These are phyloP conservation scores for Uronychia setigera DNA, from an alignment of 73 alveolate species.

Conservation along the genomic window DNA sequence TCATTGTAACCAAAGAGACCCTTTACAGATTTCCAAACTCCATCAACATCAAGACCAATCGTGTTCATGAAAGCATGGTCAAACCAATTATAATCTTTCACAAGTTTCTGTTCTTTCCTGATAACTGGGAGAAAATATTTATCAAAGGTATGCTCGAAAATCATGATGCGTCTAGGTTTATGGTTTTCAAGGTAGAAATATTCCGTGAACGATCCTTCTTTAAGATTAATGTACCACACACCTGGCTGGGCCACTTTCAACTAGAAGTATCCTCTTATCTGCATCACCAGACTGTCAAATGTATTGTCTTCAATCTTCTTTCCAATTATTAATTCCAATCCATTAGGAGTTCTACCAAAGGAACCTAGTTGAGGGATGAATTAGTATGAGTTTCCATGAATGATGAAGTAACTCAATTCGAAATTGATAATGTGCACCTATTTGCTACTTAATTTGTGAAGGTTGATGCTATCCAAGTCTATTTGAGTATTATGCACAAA, in stretches of 20 bases:
- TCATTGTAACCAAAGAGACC: no score
- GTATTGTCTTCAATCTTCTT: background rate
- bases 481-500: background rate
- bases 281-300: background rate
- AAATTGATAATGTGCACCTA: background rate
- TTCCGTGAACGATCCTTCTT: no score
- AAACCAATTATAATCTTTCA: background rate
- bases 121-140: background rate
- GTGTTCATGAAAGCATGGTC: background rate
- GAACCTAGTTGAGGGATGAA: background rate
- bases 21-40: background rate
- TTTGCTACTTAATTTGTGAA: background rate
- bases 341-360: background rate
- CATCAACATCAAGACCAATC: background rate
- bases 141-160: no score
- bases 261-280: background rate
- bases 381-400: background rate
- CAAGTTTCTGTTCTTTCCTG: background rate
- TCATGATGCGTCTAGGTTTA: no score
- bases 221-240: background rate
- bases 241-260: background rate
- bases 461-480: background rate
- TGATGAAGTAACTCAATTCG: background rate
- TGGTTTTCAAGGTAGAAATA: no score
- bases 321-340: background rate